phyloP scores from a whole-genome alignment of 2,329 filamentous ascomycete species.

The Dissoconium aciculare region DNA sequence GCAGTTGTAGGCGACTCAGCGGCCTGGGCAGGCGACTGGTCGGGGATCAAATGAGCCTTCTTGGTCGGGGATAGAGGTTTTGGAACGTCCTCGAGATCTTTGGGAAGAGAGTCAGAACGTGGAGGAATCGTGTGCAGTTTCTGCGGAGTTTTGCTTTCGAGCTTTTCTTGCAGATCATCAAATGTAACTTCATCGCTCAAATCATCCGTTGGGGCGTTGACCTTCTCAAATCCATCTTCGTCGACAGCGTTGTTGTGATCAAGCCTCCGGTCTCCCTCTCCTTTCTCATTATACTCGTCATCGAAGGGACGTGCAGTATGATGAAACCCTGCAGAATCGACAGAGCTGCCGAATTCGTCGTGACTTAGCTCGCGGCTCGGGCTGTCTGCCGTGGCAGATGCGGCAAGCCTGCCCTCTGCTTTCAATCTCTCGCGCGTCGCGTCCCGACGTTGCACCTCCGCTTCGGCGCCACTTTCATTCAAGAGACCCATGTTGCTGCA shows the following conservation, averaged over 20 bases:
- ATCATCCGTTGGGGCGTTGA: constrained; percentile 52
- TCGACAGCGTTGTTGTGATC: constrained; percentile 72
- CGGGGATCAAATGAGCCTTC: constrained; percentile 14
- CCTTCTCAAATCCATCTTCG: constrained; percentile 89
- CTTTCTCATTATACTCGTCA: constrained; percentile 32
- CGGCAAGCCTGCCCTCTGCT: constrained; percentile 58
- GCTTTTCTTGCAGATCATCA: constrained; percentile 49
- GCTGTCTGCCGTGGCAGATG: constrained; percentile 36
- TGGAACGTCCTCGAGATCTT: constrained; percentile 14
- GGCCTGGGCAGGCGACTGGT: constrained; percentile 20
- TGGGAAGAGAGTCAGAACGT: neutral
- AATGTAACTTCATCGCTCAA: constrained; percentile 47
- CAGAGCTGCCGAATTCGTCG: constrained; percentile 37
- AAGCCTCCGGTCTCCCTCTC: constrained; percentile 53
- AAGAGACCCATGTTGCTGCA: constrained; percentile 97
- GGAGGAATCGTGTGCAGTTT: constrained; percentile 9
- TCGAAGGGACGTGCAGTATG: constrained; percentile 33
- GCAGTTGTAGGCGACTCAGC: constrained; percentile 37
- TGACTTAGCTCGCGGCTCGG: constrained; percentile 38
- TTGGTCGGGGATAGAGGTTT: constrained; percentile 20
- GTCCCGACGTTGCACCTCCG: constrained; percentile 67
- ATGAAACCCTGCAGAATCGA: constrained; percentile 38
- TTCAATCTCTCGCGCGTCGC: constrained; percentile 66
- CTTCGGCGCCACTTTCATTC: constrained; percentile 81
- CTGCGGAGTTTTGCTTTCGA: constrained; percentile 16